Base-by-base conservation (phyloP, 192 early-diverging fungal genomes). In the Coemansia sp. region DNA sequence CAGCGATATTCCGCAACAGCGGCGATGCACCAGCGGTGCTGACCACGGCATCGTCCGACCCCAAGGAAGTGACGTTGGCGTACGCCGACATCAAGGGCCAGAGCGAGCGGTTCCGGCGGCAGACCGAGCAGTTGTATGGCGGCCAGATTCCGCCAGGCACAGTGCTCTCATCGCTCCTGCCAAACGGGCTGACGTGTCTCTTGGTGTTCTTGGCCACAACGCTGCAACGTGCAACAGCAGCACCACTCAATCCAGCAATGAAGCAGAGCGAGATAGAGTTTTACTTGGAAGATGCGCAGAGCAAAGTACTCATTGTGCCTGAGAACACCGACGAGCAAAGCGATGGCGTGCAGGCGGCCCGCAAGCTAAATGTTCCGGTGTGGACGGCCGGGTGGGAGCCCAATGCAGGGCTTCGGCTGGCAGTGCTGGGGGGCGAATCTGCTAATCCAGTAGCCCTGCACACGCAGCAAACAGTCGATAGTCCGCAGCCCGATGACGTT, bases 201-300 rank as follows among this genome's bases (percentile, higher is more conserved):
- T 70, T 88, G 9, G 74, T 84, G 26, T 92, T 93, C 58, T 78
- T 93, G 38, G 91, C 83, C 17, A 82, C 81, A 14, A 82, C 84
- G 0, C 69, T 85, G 7, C 66, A 84, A 70, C 85, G 87, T 53
- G 76, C 85, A 63, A 75, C 86, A 2, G 86, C 90, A 4, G 87
- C 90, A 37, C 92, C 92, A 31, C 75, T 93, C 19, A 91, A 92
- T 64, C 81, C 88, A 9, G 75, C 79, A 5, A 85, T 89, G 69
- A 85, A 84, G 19, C 76, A 86, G 49, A 78, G 85, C 23, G 92
- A 93, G 73, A 80, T 91, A 42, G 85, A 84, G 42, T 91, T 90
- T 70, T 91, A 92, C 53, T 62, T 93, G 14, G 80, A 91, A 20
- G 90, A 90, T 68, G 84, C 90, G n/a, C 62, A 82, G 53, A 69